Evolutionary conservation across 495 filamentous ascomycete genomes (phyloP).

Genomic region (Aspergillus heteromorphus): DNA sequence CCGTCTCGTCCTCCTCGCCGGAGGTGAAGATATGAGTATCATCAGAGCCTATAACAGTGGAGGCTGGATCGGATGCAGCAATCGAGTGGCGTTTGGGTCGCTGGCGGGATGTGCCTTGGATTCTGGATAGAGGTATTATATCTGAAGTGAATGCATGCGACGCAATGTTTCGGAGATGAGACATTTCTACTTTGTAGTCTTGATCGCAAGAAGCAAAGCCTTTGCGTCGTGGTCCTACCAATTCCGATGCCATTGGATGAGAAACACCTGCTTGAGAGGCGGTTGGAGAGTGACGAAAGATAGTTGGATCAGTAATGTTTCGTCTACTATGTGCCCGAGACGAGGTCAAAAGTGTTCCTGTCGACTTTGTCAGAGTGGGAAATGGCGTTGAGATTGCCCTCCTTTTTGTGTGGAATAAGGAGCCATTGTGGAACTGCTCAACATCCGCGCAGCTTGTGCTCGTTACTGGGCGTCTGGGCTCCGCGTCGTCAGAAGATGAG

Average conservation of each 20-base stretch:
- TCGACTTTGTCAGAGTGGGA: constrained; percentile 19
- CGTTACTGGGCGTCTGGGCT: constrained; percentile 17
- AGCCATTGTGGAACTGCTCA: constrained; percentile 20
- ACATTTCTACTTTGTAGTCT: constrained; percentile 18
- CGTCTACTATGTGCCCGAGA: constrained; percentile 25
- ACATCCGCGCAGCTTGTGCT: constrained; percentile 16
- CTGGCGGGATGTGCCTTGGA: constrained; percentile 31
- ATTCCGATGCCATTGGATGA: constrained; percentile 3
- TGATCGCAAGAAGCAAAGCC: constrained; percentile 22
- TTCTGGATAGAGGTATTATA: constrained; percentile 23
- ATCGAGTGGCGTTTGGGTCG: constrained; percentile 43
- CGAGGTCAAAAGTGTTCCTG: constrained; percentile 20
- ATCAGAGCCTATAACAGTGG: constrained; percentile 80
- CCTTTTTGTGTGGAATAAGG: constrained; percentile 30
- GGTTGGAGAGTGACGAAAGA: constrained; percentile 31
- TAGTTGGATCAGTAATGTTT: constrained; percentile 39
- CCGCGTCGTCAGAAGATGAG: constrained; percentile 24
- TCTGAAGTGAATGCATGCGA: constrained; percentile 27
- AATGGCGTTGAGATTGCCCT: constrained; percentile 32
- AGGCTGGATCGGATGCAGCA: constrained; percentile 64
- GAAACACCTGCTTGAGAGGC: constrained; percentile 17
- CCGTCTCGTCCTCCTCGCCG: constrained; percentile 79
- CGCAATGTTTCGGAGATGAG: constrained; percentile 5
- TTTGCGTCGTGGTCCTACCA: constrained; percentile 9
- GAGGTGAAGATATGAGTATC: constrained; percentile 69